Percentiles rank a stretch among this genome's conserved stretches.
These are phyloP conservation scores for Sclerotinia spermophila DNA, from an alignment of 2,329 filamentous ascomycete genomes.

Conservation along the genomic window DNA sequence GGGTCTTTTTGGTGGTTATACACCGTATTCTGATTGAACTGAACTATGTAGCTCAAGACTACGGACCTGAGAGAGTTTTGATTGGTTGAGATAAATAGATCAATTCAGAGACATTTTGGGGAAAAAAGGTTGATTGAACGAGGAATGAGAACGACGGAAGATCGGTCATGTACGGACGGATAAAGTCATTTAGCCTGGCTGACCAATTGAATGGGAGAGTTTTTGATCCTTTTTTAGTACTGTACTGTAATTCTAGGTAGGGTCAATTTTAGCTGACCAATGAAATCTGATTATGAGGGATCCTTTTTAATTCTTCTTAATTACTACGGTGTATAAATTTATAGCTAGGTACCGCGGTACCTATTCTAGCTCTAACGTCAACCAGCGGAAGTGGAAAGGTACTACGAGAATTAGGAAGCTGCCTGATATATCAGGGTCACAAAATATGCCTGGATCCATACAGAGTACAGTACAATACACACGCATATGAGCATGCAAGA, in stretches of 20 bases:
- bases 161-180: not conserved
- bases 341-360: too few species aligned
- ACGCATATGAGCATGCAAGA: too few species aligned
- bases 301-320: not conserved
- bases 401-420: accelerated
- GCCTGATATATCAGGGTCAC: not conserved
- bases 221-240: not conserved
- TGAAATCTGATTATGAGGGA: not conserved
- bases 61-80: not conserved
- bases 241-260: too few species aligned
- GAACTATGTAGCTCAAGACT: too few species aligned
- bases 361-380: not conserved
- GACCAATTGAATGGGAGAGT: not conserved
- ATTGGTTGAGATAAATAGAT: slow-evolving; percentile 1
- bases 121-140: not conserved
- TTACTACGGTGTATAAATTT: too few species aligned
- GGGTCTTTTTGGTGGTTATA: not conserved
- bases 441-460: not conserved
- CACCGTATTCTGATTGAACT: not conserved
- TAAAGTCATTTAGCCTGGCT: not conserved
- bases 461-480: too few species aligned
- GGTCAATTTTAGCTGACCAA: not conserved
- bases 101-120: slow-evolving; percentile 10
- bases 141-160: not conserved
- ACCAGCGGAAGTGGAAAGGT: not conserved